These are phyloP conservation scores for Metschnikowia continentalis DNA, from an alignment of 805 yeast species.

Conservation along the genomic window DNA sequence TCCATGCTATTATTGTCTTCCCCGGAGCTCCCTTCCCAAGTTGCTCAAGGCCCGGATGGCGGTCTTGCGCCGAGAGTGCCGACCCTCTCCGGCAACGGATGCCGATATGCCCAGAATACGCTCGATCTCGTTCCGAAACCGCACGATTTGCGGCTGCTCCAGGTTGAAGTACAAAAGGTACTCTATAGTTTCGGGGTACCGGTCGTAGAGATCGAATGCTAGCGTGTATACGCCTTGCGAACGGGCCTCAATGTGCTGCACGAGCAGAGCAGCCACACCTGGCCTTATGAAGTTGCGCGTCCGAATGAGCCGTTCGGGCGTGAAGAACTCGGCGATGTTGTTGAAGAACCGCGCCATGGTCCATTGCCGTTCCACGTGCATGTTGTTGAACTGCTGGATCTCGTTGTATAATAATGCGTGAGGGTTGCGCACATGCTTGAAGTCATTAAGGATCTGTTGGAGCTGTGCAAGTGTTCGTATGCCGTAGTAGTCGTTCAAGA, in stretches of 20 bases:
- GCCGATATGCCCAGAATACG: constrained; percentile 9
- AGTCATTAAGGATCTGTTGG: constrained; percentile 8
- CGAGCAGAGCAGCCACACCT: constrained; percentile 16
- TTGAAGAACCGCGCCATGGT: constrained; percentile 16
- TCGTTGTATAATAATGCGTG: constrained; percentile 13
- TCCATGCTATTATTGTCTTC: not conserved
- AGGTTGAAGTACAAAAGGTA: constrained; percentile 21
- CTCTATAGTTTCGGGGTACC: constrained; percentile 33
- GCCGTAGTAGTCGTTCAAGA: constrained; percentile 27
- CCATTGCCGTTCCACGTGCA: constrained; percentile 8
- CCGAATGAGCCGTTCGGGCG: constrained; percentile 26
- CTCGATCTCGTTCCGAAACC: constrained; percentile 24
- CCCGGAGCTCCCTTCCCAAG: constrained; percentile 6
- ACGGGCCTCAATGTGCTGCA: constrained; percentile 16
- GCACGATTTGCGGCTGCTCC: constrained; percentile 16
- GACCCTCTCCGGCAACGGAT: constrained; percentile 15
- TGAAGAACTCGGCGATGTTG: constrained; percentile 26
- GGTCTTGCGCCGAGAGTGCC: constrained; percentile 21
- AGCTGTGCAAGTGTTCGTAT: constrained; percentile 15
- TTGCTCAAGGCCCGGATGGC: constrained; percentile 22
- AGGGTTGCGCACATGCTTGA: constrained; percentile 12
- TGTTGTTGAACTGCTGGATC: constrained; percentile 14
- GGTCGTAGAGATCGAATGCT: constrained; percentile 29
- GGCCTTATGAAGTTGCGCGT: constrained; percentile 23
- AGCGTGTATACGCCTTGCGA: constrained; percentile 15